These are phyloP conservation scores for Oryza rufipogon DNA, from an alignment of 176 grass and related monocot genomes.

Conservation along the genomic window DNA sequence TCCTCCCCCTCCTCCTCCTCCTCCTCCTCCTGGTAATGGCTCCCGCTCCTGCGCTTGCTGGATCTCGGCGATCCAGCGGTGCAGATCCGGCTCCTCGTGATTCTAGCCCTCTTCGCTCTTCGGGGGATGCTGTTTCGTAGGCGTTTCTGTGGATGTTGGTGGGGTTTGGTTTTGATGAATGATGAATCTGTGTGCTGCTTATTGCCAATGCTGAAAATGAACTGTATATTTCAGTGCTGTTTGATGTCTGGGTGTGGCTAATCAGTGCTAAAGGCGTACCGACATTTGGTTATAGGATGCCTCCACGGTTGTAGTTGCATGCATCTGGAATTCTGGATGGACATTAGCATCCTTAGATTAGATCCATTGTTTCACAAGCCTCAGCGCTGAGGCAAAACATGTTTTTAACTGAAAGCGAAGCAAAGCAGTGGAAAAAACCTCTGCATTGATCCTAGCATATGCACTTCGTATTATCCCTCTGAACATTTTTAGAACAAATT, in stretches of 20 bases:
- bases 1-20: neutral
- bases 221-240: neutral
- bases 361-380: neutral
- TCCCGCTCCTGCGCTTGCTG: neutral
- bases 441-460: too few species aligned
- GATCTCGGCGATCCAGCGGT: neutral
- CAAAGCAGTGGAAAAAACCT: neutral
- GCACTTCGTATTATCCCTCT: neutral
- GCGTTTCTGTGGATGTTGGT: neutral
- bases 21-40: neutral
- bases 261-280: neutral
- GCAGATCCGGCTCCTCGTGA: neutral
- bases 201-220: neutral
- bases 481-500: too few species aligned
- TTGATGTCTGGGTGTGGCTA: neutral
- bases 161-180: neutral
- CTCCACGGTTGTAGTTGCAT: neutral
- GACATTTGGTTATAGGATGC: neutral
- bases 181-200: neutral
- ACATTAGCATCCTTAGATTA: neutral
- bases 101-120: neutral
- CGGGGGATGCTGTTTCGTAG: neutral
- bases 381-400: neutral
- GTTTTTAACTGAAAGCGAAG: neutral
- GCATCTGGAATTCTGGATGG: neutral